Evolutionary conservation across 257 asterid genomes (phyloP).

Genomic region (Leonotis leonurus): DNA sequence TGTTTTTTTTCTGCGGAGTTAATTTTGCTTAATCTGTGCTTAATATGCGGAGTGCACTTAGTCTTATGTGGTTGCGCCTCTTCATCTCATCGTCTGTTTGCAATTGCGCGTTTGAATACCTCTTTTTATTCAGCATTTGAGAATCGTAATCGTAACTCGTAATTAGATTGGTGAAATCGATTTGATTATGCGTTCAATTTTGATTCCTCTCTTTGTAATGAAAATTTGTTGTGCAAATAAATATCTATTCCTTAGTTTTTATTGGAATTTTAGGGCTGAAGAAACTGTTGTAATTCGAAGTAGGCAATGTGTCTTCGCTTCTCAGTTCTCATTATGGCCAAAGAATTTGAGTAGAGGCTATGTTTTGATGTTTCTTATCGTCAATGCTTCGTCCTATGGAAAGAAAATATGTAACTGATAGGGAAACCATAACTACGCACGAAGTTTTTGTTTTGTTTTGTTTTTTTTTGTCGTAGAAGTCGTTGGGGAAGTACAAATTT

Average conservation of each 20-base stretch:
- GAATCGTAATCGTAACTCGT: background rate
- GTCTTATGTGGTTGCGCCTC: background rate
- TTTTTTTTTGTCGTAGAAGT: background rate
- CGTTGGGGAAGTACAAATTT: background rate
- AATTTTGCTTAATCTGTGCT: background rate
- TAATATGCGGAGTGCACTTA: background rate
- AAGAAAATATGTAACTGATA: background rate
- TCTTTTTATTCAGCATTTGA: background rate
- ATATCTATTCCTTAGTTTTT: background rate
- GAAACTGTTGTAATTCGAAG: conserved; percentile 1
- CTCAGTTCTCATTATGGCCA: background rate
- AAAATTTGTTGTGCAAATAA: background rate
- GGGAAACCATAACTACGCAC: background rate
- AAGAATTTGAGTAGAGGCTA: background rate
- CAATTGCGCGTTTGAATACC: background rate
- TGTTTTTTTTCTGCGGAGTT: background rate
- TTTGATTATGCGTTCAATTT: background rate
- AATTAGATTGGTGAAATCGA: background rate
- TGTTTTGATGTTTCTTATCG: background rate
- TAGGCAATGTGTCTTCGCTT: background rate
- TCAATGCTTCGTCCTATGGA: background rate
- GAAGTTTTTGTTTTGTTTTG: background rate
- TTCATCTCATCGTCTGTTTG: conserved; percentile 2
- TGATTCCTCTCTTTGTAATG: background rate
- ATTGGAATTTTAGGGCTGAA: background rate